Conservation (phyloP, 2,329 filamentous ascomycete genomes). For the Colletotrichum truncatum region DNA sequence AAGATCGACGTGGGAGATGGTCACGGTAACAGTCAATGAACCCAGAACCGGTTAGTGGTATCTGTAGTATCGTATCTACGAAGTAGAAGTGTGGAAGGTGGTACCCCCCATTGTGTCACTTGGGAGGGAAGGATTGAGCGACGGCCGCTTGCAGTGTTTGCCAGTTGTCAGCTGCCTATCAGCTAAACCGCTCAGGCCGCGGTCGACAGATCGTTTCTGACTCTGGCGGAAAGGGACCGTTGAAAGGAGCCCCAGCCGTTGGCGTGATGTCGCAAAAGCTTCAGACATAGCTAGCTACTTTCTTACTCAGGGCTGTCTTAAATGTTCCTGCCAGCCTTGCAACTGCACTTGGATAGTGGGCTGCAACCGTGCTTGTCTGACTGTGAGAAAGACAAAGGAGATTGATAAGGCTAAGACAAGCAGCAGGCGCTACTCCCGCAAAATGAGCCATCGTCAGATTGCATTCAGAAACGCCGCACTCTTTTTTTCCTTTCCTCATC, state of each 20-base stretch:
- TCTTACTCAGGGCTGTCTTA: neutral
- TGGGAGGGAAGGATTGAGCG: too few relatives aligned
- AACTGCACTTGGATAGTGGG: neutral
- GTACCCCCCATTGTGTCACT: too few relatives aligned
- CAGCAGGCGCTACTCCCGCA: slow-evolving; percentile 4
- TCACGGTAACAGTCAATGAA: neutral
- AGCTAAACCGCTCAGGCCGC: too few relatives aligned
- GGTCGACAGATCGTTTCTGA: too few relatives aligned
- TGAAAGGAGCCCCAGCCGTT: too few relatives aligned
- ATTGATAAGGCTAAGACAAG: slow-evolving; percentile 21
- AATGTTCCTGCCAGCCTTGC: slow-evolving; percentile 1
- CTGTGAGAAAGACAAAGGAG: slow-evolving; percentile 19
- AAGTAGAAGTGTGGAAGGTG: too few relatives aligned
- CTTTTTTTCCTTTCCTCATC: slow-evolving; percentile 25
- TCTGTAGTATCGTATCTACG: too few relatives aligned
- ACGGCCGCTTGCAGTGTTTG: too few relatives aligned
- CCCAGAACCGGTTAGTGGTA: too few relatives aligned
- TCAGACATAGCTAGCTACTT: slow-evolving; percentile 10
- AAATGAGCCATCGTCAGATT: slow-evolving; percentile 8
- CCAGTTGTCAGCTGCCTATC: too few relatives aligned
- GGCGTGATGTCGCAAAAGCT: slow-evolving; percentile 1
- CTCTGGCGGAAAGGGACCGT: too few relatives aligned
- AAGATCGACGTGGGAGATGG: slow-evolving; percentile 10
- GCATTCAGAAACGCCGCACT: slow-evolving; percentile 6
- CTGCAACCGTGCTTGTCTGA: slow-evolving; percentile 20